These are phyloP conservation scores for Drechslerella dactyloides DNA, from an alignment of 2,329 filamentous ascomycete genomes.

Conservation along the genomic window DNA sequence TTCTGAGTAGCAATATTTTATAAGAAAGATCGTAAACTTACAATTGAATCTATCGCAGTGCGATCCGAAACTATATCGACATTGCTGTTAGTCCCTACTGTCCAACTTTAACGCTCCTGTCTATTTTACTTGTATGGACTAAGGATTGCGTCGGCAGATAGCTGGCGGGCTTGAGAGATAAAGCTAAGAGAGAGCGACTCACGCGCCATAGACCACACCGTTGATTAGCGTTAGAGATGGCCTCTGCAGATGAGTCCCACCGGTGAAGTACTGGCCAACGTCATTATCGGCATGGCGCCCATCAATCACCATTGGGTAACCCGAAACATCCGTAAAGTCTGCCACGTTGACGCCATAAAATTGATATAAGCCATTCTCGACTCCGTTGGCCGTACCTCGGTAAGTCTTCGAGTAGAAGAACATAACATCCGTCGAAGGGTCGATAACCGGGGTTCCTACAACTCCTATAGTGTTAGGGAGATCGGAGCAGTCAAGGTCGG, in stretches of 20 bases:
- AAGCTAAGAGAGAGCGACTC: too few species aligned
- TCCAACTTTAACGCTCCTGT: too few species aligned
- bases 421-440: slow-evolving; percentile 60
- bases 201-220: slow-evolving; percentile 62
- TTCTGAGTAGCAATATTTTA: neutral
- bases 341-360: slow-evolving; percentile 57
- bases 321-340: slow-evolving; percentile 58
- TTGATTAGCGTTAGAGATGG: slow-evolving; percentile 62
- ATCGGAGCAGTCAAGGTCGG: slow-evolving; percentile 63
- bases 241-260: slow-evolving; percentile 64
- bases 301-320: slow-evolving; percentile 63
- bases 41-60: slow-evolving; percentile 66
- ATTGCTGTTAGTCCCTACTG: neutral
- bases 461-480: slow-evolving; percentile 62
- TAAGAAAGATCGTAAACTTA: slow-evolving; percentile 3
- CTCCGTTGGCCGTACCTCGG: slow-evolving; percentile 54
- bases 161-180: too few species aligned
- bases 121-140: too few species aligned
- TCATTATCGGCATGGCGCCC: slow-evolving; percentile 62
- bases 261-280: slow-evolving; percentile 62
- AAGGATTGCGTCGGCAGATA: too few species aligned
- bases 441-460: slow-evolving; percentile 62
- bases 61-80: slow-evolving; percentile 60
- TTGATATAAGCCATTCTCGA: slow-evolving; percentile 55
- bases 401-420: slow-evolving; percentile 62